Conservation (phyloP, 768 basidiomycete genomes). For the Lepiota venenata region DNA sequence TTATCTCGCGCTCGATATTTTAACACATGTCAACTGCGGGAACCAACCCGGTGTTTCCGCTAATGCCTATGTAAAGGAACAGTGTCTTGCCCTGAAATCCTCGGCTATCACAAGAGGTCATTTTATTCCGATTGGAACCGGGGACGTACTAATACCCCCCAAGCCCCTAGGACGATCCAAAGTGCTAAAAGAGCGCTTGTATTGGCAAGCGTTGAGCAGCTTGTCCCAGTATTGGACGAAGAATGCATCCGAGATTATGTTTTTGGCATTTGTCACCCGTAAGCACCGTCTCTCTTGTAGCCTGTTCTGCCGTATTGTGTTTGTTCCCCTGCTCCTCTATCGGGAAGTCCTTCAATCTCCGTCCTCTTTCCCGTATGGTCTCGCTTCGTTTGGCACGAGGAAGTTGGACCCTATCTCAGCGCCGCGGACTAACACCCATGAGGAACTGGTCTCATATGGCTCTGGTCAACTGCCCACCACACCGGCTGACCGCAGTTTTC, state of each 20-base stretch:
- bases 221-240: constrained; percentile 58
- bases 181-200: constrained; percentile 56
- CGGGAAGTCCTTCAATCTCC: background rate
- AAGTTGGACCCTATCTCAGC: too few relatives aligned
- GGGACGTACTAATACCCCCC: background rate
- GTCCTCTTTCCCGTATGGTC: too few relatives aligned
- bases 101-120: constrained; percentile 20
- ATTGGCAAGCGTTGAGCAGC: constrained; percentile 75
- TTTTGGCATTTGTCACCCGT: constrained; percentile 66
- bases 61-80: constrained; percentile 25
- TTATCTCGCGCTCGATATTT: constrained; percentile 74
- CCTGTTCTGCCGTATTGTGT: constrained; percentile 10
- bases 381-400: too few relatives aligned
- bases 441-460: background rate
- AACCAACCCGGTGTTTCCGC: constrained; percentile 18
- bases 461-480: background rate
- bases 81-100: constrained; percentile 22
- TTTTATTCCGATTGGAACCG: background rate
- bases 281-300: constrained; percentile 24
- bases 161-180: constrained; percentile 8
- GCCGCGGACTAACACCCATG: background rate
- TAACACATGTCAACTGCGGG: constrained; percentile 38
- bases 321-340: background rate
- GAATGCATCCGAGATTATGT: constrained; percentile 51
- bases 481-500: background rate